phyloP scores from a whole-genome alignment of 2,329 filamentous ascomycete genomes.

The Colletotrichum abscissum region DNA sequence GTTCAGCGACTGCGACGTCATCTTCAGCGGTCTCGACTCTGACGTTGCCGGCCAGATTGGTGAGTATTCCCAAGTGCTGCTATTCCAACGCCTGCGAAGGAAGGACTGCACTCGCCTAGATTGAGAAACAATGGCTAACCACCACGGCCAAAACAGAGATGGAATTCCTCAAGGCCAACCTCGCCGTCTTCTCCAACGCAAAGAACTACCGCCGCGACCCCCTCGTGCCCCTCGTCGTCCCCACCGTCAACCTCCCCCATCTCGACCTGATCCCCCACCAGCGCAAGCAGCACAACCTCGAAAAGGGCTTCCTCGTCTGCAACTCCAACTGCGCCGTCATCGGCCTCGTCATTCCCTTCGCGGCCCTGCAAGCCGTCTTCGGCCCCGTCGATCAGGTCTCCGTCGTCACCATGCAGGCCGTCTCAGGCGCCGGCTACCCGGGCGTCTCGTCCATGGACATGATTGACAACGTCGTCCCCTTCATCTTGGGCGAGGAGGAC shows the following conservation, averaged over 20 bases:
- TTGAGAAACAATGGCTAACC: not conserved
- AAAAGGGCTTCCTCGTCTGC: slow-evolving; percentile 93
- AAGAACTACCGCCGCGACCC: slow-evolving; percentile 96
- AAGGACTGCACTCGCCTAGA: not conserved
- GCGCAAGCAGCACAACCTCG: slow-evolving; percentile 75
- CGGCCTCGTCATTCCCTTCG: slow-evolving; percentile 93
- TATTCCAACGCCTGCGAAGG: not conserved
- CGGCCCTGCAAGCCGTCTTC: slow-evolving; percentile 87
- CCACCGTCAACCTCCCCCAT: slow-evolving; percentile 92
- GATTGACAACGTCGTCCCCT: slow-evolving; percentile 95
- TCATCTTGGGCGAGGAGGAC: slow-evolving; percentile 93
- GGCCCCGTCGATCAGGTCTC: slow-evolving; percentile 80
- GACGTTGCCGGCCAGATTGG: slow-evolving; percentile 93
- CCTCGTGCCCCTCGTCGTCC: slow-evolving; percentile 91
- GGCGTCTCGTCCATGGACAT: slow-evolving; percentile 95
- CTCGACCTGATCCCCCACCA: slow-evolving; percentile 92
- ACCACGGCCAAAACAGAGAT: slow-evolving; percentile 70
- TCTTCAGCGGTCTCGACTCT: slow-evolving; percentile 93
- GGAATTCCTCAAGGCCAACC: slow-evolving; percentile 88
- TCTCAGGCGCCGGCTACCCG: slow-evolving; percentile 92
- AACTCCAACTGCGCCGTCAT: slow-evolving; percentile 99
- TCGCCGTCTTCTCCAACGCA: slow-evolving; percentile 96
- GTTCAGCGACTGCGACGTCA: slow-evolving; percentile 90
- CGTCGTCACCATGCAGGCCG: slow-evolving; percentile 94
- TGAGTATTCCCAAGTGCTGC: slow-evolving; percentile 54